Conservation (phyloP, 2,329 filamentous ascomycete genomes). For the Penicillium sp. region DNA sequence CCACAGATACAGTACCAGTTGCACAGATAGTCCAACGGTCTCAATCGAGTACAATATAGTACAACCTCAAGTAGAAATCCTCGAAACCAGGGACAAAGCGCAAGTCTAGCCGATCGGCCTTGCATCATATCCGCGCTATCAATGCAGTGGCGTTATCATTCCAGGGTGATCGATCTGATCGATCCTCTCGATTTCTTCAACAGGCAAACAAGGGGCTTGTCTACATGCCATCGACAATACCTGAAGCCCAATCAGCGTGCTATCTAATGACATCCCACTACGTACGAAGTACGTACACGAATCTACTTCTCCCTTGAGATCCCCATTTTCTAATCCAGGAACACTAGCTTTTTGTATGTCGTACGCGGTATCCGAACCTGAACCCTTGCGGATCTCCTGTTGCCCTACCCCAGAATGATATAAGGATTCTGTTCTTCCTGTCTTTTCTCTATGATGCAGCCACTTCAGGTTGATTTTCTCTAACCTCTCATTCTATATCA, state of each 20-base stretch:
- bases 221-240: constrained; percentile 8
- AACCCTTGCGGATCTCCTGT: constrained; percentile 16
- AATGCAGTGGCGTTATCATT: constrained; percentile 11
- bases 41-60: background rate
- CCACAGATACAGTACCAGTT: background rate
- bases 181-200: constrained; percentile 11
- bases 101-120: constrained; percentile 14
- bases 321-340: background rate
- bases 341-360: constrained; percentile 7
- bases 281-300: background rate
- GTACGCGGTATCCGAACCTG: constrained; percentile 7
- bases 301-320: background rate
- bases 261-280: background rate
- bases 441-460: background rate
- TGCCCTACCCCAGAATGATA: constrained; percentile 1
- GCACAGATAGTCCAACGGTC: background rate
- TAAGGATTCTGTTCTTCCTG: background rate
- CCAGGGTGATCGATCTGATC: constrained; percentile 13
- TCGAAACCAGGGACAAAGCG: background rate
- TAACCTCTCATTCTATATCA: too few relatives aligned
- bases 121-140: constrained; percentile 20
- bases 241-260: background rate
- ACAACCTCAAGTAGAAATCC: too few relatives aligned
- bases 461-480: background rate
- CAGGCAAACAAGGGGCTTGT: constrained; percentile 18